phyloP scores from a whole-genome alignment of 1,284 basidiomycete genomes.

The Melampsora larici-populina region DNA sequence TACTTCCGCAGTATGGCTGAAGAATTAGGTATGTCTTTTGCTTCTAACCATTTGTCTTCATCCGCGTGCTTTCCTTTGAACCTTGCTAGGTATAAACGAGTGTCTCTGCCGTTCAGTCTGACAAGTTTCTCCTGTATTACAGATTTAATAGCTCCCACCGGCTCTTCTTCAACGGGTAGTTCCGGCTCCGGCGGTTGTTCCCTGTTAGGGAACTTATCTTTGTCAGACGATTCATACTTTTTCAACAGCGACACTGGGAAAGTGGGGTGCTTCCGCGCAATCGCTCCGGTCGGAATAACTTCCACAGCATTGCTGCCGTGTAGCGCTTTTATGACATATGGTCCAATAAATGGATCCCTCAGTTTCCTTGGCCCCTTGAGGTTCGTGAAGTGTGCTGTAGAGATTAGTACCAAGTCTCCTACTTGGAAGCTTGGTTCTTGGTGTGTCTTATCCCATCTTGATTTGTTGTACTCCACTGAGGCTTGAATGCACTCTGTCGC shows the following conservation, averaged over 20 bases:
- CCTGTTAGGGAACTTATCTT: no score
- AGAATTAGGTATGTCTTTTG: no score
- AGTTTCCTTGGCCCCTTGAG: conserved; percentile 4
- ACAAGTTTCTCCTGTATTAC: no score
- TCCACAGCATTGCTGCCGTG: neutral
- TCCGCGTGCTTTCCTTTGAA: no score
- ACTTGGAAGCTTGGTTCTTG: neutral
- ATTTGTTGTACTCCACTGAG: neutral
- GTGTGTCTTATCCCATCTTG: no score
- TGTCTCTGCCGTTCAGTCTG: no score
- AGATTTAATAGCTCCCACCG: no score
- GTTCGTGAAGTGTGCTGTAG: conserved; percentile 14
- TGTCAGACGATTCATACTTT: neutral
- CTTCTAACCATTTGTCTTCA: no score
- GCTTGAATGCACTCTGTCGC: neutral
- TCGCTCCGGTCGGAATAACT: neutral
- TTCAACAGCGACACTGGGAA: neutral
- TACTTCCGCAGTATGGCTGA: no score
- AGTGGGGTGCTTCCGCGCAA: neutral
- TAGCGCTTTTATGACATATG: conserved; percentile 6
- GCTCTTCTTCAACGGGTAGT: no score
- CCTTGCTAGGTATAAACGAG: no score
- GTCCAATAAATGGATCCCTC: conserved; percentile 25
- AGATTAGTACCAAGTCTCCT: conserved; percentile 2
- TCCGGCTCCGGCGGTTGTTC: no score